Evolutionary conservation across 1,139 yeast species (phyloP), one percentile per base, ranked within the genome.

Genomic region (Saccharomyces hybrid): DNA sequence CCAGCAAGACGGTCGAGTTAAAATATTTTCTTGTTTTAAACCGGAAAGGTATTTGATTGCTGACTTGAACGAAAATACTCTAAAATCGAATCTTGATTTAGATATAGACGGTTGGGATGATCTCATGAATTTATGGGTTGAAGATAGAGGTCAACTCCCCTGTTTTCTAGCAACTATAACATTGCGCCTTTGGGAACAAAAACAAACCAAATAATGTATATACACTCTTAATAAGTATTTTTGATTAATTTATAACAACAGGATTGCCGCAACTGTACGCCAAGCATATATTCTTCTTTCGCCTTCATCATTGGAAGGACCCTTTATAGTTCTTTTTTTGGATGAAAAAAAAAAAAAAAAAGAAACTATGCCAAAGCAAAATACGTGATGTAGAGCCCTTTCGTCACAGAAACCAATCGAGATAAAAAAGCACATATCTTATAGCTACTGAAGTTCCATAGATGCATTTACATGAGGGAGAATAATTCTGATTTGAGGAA

Each of bases 131-230:
- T 78, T 79, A 57, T 88, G 95, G 90, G 81, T 87, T 2, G 77
- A 77, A 51, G 87, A 85, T 52, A 79, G 82, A 58, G 80, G 79
- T 47, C 90, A 88, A 61, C 81, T 88, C 26, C 88, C 95, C 0
- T 86, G 95, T 62, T 86, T 89, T 64, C 73, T 90, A 55, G 84
- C 95, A 55, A 90, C 95, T 0, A 73, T 89, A 58, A 87, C 83
- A 53, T 73, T 89, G 55, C 84, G 80, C 62, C 71, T 88, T 27
- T 83, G 81, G 70, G 84, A 82, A 53, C 5, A 64, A 29, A 24
- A 29, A 29, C 50, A 48, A 14, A 9, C 21, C 12, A 48, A 49
- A 21, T 49, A 34, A 49, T 21, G 11, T 21, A 49, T n/a, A 32
- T 49, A 24, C 9, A 16, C 32, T 7, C 21, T 24, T 5, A 49